These are phyloP conservation scores for Chlamydomonas applanata DNA, from an alignment of 139 green algal species.

Conservation along the genomic window DNA sequence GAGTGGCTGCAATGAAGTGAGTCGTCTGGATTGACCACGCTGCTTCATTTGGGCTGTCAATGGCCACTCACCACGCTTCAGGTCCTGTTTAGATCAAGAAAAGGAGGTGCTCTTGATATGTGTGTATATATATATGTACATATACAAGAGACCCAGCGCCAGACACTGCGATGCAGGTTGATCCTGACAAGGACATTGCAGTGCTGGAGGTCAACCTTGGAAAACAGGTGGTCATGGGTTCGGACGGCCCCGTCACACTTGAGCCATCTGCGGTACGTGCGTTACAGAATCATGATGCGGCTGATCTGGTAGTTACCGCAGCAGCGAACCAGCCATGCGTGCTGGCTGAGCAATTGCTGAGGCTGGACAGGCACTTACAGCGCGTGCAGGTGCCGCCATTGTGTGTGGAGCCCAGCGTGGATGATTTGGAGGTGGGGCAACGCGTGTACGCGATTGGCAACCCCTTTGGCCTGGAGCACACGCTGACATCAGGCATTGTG, in stretches of 20 bases:
- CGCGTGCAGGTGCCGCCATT: not conserved
- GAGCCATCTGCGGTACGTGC: not conserved
- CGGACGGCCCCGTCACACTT: not conserved
- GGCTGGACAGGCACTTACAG: no score
- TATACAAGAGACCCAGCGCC: not conserved
- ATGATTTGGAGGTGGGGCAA: conserved; percentile 10
- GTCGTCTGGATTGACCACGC: not conserved
- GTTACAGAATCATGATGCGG: not conserved
- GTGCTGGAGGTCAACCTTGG: conserved; percentile 63
- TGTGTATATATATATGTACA: no score
- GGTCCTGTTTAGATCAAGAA: no score
- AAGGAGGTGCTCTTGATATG: no score
- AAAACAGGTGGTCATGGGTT: not conserved
- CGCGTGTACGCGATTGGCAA: conserved; percentile 89
- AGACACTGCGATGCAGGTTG: conserved; percentile 63
- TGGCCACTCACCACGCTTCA: no score
- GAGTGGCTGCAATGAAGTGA: not conserved
- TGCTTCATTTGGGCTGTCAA: no score
- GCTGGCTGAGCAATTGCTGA: no score
- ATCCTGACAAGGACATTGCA: conserved; percentile 82
- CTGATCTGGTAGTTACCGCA: not conserved
- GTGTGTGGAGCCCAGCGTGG: not conserved
- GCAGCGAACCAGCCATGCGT: not conserved
- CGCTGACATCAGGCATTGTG: conserved; percentile 73
- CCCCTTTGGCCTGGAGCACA: conserved; percentile 85